A percentile compares a stretch with the other conserved stretches of the same genome.
phyloP scores from a whole-genome alignment of 371 early-diverging fungal species.

The Apophysomyces elegans region DNA sequence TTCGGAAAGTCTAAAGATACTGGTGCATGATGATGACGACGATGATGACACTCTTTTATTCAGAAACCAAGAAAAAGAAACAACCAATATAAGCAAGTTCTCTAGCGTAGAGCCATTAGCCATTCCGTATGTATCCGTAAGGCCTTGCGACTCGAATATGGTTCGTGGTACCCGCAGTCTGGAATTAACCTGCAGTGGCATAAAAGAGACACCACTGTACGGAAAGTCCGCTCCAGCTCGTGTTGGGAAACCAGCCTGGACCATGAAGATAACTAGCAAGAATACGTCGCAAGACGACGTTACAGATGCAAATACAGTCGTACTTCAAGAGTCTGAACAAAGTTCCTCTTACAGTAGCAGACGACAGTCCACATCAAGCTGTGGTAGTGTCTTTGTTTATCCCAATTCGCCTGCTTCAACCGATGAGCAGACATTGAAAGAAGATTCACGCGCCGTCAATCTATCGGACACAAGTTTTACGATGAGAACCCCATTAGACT shows the following conservation, averaged over 20 bases:
- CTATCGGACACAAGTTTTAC: too few species aligned
- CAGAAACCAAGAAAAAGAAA: background rate
- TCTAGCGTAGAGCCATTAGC: background rate
- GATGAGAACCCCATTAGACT: background rate
- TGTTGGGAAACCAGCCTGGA: background rate
- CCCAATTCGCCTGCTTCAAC: background rate
- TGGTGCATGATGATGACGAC: background rate
- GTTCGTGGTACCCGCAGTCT: background rate
- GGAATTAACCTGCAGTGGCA: background rate
- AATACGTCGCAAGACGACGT: background rate
- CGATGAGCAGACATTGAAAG: background rate
- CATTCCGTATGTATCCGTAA: background rate
- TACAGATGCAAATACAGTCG: background rate
- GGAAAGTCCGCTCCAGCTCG: background rate
- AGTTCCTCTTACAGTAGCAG: background rate
- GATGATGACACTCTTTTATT: background rate
- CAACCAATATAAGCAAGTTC: background rate
- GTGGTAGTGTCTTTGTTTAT: background rate
- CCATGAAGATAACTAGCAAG: background rate
- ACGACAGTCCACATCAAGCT: background rate
- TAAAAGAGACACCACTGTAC: background rate
- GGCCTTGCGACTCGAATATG: background rate
- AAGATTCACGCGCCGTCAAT: background rate
- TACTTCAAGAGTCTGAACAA: too few species aligned
- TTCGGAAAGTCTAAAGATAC: conserved; percentile 3